A percentile compares a stretch with the other conserved stretches of the same genome.
phyloP scores from a whole-genome alignment of 805 yeast genomes.

The Monosporozyma aerobia region DNA sequence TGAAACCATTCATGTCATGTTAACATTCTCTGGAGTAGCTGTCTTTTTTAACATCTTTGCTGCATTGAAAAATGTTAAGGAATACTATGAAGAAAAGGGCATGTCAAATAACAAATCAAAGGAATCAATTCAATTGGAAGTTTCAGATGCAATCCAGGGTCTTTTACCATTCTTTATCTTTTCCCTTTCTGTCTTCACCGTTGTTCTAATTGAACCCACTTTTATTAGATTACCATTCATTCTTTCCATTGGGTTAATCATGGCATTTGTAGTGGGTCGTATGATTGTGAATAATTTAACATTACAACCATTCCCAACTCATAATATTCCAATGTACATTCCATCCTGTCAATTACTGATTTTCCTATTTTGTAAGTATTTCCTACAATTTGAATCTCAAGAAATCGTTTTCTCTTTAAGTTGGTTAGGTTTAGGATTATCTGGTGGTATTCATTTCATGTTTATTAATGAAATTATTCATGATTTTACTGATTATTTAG shows the following conservation, averaged over 20 bases:
- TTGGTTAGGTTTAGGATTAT: slow-evolving; percentile 58
- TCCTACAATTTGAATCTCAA: slow-evolving; percentile 29
- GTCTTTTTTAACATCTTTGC: slow-evolving; percentile 58
- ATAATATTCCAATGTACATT: slow-evolving; percentile 62
- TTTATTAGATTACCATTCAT: slow-evolving; percentile 48
- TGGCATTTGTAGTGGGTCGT: slow-evolving; percentile 83
- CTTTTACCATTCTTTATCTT: slow-evolving; percentile 63
- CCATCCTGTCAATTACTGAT: slow-evolving; percentile 43
- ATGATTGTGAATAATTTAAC: slow-evolving; percentile 85
- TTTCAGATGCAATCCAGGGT: slow-evolving; percentile 39
- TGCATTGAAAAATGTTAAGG: slow-evolving; percentile 54
- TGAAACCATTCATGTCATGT: slow-evolving; percentile 37
- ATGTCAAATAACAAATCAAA: slow-evolving; percentile 17
- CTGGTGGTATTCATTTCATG: slow-evolving; percentile 60
- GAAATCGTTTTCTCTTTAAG: slow-evolving; percentile 42
- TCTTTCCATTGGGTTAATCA: slow-evolving; percentile 61
- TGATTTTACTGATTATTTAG: slow-evolving; percentile 75
- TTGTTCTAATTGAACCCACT: slow-evolving; percentile 43
- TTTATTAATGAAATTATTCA: slow-evolving; percentile 72
- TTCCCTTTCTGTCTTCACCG: slow-evolving; percentile 39
- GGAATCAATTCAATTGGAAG: slow-evolving; percentile 10
- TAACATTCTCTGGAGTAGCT: slow-evolving; percentile 51
- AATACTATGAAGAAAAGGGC: slow-evolving; percentile 34
- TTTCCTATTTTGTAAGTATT: slow-evolving; percentile 23
- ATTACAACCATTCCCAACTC: slow-evolving; percentile 62